phyloP scores from a whole-genome alignment of 257 asterid genomes.

The Parsonsia alboflavescens region DNA sequence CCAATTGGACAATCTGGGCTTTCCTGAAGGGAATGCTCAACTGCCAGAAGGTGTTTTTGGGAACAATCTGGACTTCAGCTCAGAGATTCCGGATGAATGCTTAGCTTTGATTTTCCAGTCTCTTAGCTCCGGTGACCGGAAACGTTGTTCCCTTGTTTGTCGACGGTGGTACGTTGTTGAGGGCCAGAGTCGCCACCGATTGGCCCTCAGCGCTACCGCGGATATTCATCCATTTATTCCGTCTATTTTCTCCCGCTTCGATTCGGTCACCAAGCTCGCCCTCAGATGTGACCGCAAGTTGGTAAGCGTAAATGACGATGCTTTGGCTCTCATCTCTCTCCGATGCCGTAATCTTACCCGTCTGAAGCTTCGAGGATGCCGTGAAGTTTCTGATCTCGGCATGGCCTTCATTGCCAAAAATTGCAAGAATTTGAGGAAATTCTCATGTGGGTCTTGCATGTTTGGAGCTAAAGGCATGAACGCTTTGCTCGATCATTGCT shows the following conservation, averaged over 20 bases:
- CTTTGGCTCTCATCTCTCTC: constrained; percentile 41
- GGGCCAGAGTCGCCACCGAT: constrained; percentile 75
- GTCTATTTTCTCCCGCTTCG: constrained; percentile 54
- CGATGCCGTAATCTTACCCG: constrained; percentile 56
- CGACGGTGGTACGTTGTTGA: constrained; percentile 64
- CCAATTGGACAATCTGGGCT: background rate
- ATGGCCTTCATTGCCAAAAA: constrained; percentile 54
- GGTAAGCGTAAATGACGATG: constrained; percentile 55
- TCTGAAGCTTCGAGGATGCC: constrained; percentile 75
- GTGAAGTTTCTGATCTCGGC: constrained; percentile 64
- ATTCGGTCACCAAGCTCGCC: constrained; percentile 64
- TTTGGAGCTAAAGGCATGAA: constrained; percentile 88
- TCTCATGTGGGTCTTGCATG: constrained; percentile 70
- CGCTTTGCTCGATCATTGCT: constrained; percentile 57
- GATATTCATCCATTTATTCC: constrained; percentile 38
- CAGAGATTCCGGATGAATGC: constrained; percentile 76
- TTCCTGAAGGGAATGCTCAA: constrained; percentile 1
- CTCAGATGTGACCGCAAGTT: constrained; percentile 72
- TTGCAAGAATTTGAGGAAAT: constrained; percentile 54
- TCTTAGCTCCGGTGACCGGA: constrained; percentile 67
- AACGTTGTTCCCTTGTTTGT: constrained; percentile 60
- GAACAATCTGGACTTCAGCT: constrained; percentile 33
- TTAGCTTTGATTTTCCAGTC: constrained; percentile 60
- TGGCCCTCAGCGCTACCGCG: constrained; percentile 45
- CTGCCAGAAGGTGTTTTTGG: constrained; percentile 7